phyloP scores from a whole-genome alignment of 2,329 filamentous ascomycete species.

The Sclerotinia spermophila region DNA sequence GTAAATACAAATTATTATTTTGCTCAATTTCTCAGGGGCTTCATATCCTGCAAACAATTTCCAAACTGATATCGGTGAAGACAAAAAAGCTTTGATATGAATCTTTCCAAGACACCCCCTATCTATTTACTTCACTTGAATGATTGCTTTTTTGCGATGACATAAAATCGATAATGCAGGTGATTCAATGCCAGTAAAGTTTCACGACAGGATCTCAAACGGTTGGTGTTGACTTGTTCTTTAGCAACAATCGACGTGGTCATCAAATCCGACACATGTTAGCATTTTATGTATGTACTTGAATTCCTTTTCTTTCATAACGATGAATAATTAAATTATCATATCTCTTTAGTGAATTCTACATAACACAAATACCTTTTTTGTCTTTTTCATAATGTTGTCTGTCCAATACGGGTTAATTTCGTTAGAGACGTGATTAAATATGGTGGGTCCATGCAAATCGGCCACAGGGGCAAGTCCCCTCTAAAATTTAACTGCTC shows the following conservation, averaged over 20 bases:
- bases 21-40: not conserved
- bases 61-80: constrained; percentile 5
- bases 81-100: constrained; percentile 8
- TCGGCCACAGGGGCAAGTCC: constrained; percentile 20
- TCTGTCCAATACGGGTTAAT: constrained; percentile 15
- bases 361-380: not conserved
- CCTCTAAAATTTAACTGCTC: constrained; percentile 18
- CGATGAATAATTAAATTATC: not conserved
- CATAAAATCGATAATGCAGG: not conserved
- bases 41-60: not conserved
- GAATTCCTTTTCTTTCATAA: not conserved
- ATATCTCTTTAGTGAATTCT: not conserved
- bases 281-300: not conserved
- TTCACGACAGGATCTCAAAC: not conserved
- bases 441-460: constrained; percentile 4
- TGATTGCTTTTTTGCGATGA: not conserved
- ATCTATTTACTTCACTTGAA: not conserved
- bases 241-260: not conserved
- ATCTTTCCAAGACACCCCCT: not conserved
- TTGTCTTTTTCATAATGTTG: not conserved
- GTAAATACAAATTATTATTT: constrained; percentile 13
- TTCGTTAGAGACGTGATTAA: constrained; percentile 7
- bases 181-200: not conserved
- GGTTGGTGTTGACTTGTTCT: not conserved
- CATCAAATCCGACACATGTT: not conserved